Evolutionary conservation across 441 rosid species (phyloP).

Genomic region (Cnidoscolus chayamansa): DNA sequence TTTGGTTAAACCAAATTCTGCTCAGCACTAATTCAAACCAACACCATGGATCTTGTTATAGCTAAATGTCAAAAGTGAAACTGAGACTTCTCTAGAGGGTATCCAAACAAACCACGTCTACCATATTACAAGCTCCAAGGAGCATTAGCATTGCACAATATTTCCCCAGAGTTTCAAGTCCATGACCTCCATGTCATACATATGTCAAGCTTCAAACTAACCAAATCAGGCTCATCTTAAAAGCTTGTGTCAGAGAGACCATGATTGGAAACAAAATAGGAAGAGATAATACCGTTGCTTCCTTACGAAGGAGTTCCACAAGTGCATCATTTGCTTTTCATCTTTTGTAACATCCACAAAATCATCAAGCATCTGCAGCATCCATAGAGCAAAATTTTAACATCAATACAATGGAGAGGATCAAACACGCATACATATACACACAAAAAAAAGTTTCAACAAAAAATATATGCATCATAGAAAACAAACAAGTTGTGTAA

Average conservation of each 20-base stretch:
- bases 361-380: slow-evolving; percentile 95
- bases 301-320: slow-evolving; percentile 98
- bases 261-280: slow-evolving; percentile 15
- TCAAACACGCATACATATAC: neutral
- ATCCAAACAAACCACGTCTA: neutral
- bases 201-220: neutral
- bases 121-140: neutral
- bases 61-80: neutral
- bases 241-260: neutral
- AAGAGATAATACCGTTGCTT: slow-evolving; percentile 66
- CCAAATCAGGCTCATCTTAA: slow-evolving; percentile 8
- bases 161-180: neutral
- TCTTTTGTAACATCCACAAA: slow-evolving; percentile 96
- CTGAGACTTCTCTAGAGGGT: neutral
- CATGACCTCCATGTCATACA: neutral
- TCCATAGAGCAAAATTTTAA: slow-evolving; percentile 8
- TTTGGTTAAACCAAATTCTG: too few species aligned
- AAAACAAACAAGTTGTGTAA: slow-evolving; percentile 12
- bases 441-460: slow-evolving; percentile 5
- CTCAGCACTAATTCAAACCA: too few species aligned
- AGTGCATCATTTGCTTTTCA: slow-evolving; percentile 96
- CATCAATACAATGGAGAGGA: slow-evolving; percentile 11
- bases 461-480: neutral
- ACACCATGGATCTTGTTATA: neutral
- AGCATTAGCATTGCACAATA: neutral